A percentile compares a stretch with the other conserved stretches of the same genome.
These are phyloP conservation scores for Colletotrichum salicis DNA, from an alignment of 2,329 filamentous ascomycete genomes.

Conservation along the genomic window DNA sequence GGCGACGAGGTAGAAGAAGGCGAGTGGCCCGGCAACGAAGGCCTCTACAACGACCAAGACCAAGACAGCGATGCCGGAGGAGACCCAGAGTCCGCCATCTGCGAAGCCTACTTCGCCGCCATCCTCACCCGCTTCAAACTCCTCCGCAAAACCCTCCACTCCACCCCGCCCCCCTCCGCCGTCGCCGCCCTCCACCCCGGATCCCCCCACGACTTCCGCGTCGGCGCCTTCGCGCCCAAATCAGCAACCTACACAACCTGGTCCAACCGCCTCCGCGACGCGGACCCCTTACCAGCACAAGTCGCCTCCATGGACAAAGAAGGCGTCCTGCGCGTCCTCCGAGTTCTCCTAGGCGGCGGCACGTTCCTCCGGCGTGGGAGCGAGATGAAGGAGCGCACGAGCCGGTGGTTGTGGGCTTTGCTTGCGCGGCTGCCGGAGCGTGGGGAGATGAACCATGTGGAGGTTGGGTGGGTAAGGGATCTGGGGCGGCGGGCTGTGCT, in stretches of 20 bases:
- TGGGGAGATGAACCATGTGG: conserved; percentile 79
- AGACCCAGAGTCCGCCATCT: conserved; percentile 56
- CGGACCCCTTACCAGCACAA: conserved; percentile 69
- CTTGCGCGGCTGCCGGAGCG: conserved; percentile 79
- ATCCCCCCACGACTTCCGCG: conserved; percentile 63
- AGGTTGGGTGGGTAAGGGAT: conserved; percentile 81
- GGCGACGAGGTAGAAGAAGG: conserved; percentile 39
- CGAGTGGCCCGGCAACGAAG: conserved; percentile 41
- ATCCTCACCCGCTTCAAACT: conserved; percentile 72
- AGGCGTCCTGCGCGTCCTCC: conserved; percentile 73
- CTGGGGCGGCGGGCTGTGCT: conserved; percentile 80
- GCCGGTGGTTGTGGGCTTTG: conserved; percentile 87
- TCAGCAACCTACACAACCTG: conserved; percentile 63
- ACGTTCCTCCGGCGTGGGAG: conserved; percentile 71
- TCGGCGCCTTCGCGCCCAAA: conserved; percentile 63
- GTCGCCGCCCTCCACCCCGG: conserved; percentile 59
- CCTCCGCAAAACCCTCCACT: conserved; percentile 72
- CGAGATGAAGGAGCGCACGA: conserved; percentile 72
- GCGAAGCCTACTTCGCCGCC: conserved; percentile 73
- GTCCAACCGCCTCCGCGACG: conserved; percentile 61
- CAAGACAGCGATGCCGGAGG: conserved; percentile 37
- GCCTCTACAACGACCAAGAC: conserved; percentile 41
- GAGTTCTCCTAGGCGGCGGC: conserved; percentile 72
- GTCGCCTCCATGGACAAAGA: conserved; percentile 73
- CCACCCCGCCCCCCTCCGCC: conserved; percentile 61